Evolutionary conservation across 1,139 yeast species (phyloP), one percentile per base, ranked within the genome.

Genomic region (Debaryomycetaceae sp.): DNA sequence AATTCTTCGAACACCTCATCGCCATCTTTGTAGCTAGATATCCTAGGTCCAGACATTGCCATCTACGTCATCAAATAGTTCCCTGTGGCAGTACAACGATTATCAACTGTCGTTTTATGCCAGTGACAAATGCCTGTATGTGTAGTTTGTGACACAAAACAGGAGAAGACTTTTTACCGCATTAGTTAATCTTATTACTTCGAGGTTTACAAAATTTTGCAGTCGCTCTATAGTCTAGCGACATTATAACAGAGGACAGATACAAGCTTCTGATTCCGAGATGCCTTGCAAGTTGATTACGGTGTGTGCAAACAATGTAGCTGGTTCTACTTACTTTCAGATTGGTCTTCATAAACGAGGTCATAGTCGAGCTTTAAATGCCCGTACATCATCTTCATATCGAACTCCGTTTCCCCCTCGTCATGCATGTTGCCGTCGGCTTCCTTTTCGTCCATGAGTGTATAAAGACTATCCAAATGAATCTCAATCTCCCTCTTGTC

Each of bases 351-450:
- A 22, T 36, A 36, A 7, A 27, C 56, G 42, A 56, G 45, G 7
- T 42, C 39, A 45, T 53, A 53, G 45, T 57, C 55, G 20, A 54
- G 36, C n/a, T 48, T 46, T 27, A 57, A 46, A 23, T 48, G 46
- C 20, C 38, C 37, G 43, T 54, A 57, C 37, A 57, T 37, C 34
- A 54, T 56, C 31, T 41, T 39, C 56, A 57, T 55, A 4, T 51
- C 49, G 20, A 55, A 45, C 24, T 52, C 53, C 27, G 41, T 45
- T 22, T 39, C 44, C 20, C 38, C 37, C 11, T 38, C 34, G 23
- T 44, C 46, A 9, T 33, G 42, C 9, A 38, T 39, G 14, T 42
- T 36, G 36, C 43, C 50, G 17, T 42, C 41, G 29, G 24, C 39
- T 24, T 45, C 46, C 29, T 40, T 40, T 20, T 43, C 40, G 9